Conservation (phyloP, 2,329 filamentous ascomycete genomes). For the Arthrinium phaeospermum region DNA sequence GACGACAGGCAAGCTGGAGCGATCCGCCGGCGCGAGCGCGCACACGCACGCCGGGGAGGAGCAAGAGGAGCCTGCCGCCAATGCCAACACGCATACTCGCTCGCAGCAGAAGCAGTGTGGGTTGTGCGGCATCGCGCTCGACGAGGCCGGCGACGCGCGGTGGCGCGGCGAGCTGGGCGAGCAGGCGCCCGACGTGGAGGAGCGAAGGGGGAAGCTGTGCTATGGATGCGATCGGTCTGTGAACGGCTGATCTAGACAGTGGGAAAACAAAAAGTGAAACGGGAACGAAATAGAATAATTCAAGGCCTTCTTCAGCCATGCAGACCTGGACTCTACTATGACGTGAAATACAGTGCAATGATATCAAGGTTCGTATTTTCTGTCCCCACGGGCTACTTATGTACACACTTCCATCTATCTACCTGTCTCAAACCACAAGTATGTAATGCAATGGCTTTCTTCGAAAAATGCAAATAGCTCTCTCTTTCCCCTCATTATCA, state of each 20-base stretch:
- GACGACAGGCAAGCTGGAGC: conserved; percentile 81
- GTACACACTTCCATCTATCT: neutral
- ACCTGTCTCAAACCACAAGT: neutral
- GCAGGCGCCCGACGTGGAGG: conserved; percentile 32
- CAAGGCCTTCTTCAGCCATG: neutral
- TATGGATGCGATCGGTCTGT: conserved; percentile 77
- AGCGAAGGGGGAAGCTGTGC: conserved; percentile 54
- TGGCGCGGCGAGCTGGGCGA: conserved; percentile 67
- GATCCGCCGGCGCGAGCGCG: conserved; percentile 41
- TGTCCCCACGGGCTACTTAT: neutral
- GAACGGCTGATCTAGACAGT: conserved; percentile 40
- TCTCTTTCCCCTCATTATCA: neutral
- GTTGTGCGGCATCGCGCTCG: conserved; percentile 72
- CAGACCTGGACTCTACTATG: neutral
- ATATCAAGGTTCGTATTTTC: neutral
- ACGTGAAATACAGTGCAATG: neutral
- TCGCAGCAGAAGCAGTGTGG: conserved; percentile 55
- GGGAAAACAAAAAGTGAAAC: neutral
- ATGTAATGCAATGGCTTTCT: neutral
- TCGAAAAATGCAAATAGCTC: neutral
- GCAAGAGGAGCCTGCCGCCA: neutral
- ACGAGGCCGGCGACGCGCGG: conserved; percentile 66
- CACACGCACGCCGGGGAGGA: conserved; percentile 27
- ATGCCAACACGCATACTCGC: neutral
- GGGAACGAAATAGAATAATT: no score